Percentiles rank a stretch among this genome's conserved stretches.
Conservation (phyloP, 805 yeast species). For the Kregervanrija fluxuum region DNA sequence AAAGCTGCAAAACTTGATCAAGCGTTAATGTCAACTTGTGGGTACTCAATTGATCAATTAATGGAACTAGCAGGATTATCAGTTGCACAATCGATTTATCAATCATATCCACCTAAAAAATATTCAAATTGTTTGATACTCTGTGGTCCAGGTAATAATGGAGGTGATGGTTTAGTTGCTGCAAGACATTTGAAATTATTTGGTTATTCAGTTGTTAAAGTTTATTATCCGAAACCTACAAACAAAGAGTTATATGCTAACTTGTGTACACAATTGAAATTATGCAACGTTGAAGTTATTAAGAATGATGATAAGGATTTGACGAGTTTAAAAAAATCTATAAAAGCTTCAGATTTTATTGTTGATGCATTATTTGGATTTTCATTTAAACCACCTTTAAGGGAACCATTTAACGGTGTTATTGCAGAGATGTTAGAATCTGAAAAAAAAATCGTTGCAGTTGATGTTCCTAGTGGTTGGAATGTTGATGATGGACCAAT, state of each 20-base stretch:
- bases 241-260: slow-evolving; percentile 50
- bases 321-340: slow-evolving; percentile 19
- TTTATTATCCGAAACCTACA: slow-evolving; percentile 73
- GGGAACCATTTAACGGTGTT: slow-evolving; percentile 62
- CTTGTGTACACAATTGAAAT: slow-evolving; percentile 58
- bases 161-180: slow-evolving; percentile 95
- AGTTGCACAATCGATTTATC: slow-evolving; percentile 80
- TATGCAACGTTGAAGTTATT: slow-evolving; percentile 56
- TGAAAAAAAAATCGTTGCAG: slow-evolving; percentile 57
- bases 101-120: slow-evolving; percentile 50
- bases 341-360: slow-evolving; percentile 31
- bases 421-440: slow-evolving; percentile 32
- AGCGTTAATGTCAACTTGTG: slow-evolving; percentile 76
- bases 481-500: slow-evolving; percentile 84
- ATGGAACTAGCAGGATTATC: slow-evolving; percentile 97
- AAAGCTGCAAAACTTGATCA: slow-evolving; percentile 74
- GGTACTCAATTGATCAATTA: slow-evolving; percentile 75
- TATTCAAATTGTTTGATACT: slow-evolving; percentile 45
- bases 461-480: slow-evolving; percentile 97
- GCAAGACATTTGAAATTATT: slow-evolving; percentile 82
- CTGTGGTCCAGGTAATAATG: slow-evolving; percentile 95
- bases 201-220: slow-evolving; percentile 60
- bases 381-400: slow-evolving; percentile 82
- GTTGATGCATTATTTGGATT: slow-evolving; percentile 91
- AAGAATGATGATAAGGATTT: slow-evolving; percentile 15